Evolutionary conservation across 2,329 filamentous ascomycete genomes (phyloP).

Genomic region (Penicillium carneum): DNA sequence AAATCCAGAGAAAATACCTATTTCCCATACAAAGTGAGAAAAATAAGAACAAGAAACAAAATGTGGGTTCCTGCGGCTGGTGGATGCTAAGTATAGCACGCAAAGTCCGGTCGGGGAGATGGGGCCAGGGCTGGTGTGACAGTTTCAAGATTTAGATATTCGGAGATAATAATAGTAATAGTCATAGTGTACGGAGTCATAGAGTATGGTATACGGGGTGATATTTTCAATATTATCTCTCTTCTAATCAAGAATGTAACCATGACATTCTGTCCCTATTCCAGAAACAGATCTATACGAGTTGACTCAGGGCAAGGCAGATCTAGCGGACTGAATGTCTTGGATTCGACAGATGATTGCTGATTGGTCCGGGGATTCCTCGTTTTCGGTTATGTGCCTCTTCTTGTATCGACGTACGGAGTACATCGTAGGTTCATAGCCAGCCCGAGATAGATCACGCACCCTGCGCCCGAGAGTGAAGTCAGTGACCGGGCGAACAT

Average conservation of each 20-base stretch:
- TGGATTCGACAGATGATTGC: background rate
- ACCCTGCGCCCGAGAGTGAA: slow-evolving; percentile 8
- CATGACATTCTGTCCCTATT: background rate
- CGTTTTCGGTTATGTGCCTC: background rate
- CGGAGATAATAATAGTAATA: slow-evolving; percentile 11
- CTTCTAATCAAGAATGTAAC: background rate
- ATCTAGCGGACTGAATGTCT: slow-evolving; percentile 6
- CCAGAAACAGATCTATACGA: slow-evolving; percentile 1
- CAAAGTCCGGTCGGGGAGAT: background rate
- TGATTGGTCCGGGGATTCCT: slow-evolving; percentile 1
- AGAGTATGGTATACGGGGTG: background rate
- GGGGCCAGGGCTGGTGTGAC: slow-evolving; percentile 17
- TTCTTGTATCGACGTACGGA: background rate
- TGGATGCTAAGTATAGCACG: slow-evolving; percentile 18
- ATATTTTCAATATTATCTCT: background rate
- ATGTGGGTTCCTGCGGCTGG: background rate
- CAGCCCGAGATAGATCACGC: background rate
- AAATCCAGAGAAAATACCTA: background rate
- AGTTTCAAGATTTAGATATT: background rate
- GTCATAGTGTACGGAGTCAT: background rate
- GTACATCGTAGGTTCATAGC: background rate
- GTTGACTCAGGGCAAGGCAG: slow-evolving; percentile 17
- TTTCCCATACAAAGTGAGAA: background rate
- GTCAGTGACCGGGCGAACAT: background rate
- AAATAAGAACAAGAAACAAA: background rate